Percentiles rank a stretch among this genome's conserved stretches.
Conservation (phyloP, 148 eudicot species). For the Oxyria digyna region DNA sequence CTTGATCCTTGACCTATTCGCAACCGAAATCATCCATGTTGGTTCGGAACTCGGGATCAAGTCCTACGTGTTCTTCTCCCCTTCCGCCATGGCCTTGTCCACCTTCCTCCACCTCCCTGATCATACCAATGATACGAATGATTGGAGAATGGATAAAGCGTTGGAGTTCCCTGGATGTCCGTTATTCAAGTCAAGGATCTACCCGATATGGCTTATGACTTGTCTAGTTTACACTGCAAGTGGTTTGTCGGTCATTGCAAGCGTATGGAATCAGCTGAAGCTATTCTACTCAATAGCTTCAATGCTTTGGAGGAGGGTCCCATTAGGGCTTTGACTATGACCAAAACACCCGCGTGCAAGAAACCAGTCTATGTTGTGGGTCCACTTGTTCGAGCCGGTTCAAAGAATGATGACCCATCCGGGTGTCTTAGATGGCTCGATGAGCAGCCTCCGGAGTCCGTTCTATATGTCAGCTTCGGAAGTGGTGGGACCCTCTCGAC, state of each 20-base stretch:
- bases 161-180: not conserved
- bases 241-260: slow-evolving; percentile 1
- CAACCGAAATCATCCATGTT: not conserved
- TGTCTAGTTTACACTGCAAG: not conserved
- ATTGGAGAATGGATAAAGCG: not conserved
- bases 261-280: not conserved
- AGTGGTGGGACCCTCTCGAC: slow-evolving; percentile 6
- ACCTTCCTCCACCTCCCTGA: not conserved
- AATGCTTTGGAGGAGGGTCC: not conserved
- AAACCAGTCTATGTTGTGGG: not conserved
- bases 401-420: not conserved
- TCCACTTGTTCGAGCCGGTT: not conserved
- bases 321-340: not conserved
- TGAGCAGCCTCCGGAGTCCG: not conserved
- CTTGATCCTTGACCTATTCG: not conserved
- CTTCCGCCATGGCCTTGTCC: not conserved
- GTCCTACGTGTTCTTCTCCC: not conserved
- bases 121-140: not conserved
- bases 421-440: not conserved
- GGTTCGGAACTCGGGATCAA: not conserved
- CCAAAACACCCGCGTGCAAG: not conserved
- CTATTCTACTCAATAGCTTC: not conserved
- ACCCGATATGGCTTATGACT: not conserved
- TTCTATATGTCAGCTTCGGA: not conserved
- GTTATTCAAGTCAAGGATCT: not conserved